phyloP scores from a whole-genome alignment of 768 basidiomycete species.

The Boletus tomentosulus region DNA sequence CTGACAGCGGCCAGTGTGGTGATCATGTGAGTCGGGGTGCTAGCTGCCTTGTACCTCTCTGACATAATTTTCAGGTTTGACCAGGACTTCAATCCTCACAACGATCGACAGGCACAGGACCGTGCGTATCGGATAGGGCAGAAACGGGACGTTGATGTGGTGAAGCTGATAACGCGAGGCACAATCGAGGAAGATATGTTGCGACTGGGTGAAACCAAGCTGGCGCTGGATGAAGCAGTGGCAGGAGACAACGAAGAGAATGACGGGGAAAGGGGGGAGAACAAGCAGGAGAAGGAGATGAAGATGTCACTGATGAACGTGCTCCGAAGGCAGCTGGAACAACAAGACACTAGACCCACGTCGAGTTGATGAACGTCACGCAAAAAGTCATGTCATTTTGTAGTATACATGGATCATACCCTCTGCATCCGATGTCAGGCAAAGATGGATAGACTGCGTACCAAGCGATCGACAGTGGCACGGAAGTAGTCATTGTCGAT shows the following conservation, averaged over 20 bases:
- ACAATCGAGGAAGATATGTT: constrained; percentile 98
- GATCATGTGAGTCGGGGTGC: constrained; percentile 60
- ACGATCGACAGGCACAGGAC: constrained; percentile 97
- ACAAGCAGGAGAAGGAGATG: constrained; percentile 72
- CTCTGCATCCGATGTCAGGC: constrained; percentile 20
- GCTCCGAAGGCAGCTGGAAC: constrained; percentile 77
- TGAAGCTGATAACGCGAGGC: constrained; percentile 86
- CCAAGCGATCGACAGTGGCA: constrained; percentile 68
- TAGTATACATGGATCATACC: constrained; percentile 22
- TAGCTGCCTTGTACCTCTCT: not conserved
- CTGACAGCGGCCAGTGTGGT: constrained; percentile 94
- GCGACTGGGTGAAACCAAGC: constrained; percentile 81
- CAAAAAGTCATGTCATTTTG: constrained; percentile 6
- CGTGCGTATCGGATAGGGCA: constrained; percentile 97
- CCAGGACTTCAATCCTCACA: constrained; percentile 97
- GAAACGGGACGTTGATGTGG: constrained; percentile 88
- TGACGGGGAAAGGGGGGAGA: constrained; percentile 55
- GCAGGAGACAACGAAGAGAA: constrained; percentile 66
- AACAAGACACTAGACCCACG: constrained; percentile 33
- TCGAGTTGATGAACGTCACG: constrained; percentile 8
- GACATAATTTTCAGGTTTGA: constrained; percentile 62
- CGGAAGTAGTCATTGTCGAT: constrained; percentile 94
- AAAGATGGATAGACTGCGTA: constrained; percentile 56
- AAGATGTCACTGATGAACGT: constrained; percentile 83
- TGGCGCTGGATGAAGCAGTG: constrained; percentile 91